Evolutionary conservation across 352 stramenopile genomes (phyloP).

Genomic region (Saprolegnia parasitica): DNA sequence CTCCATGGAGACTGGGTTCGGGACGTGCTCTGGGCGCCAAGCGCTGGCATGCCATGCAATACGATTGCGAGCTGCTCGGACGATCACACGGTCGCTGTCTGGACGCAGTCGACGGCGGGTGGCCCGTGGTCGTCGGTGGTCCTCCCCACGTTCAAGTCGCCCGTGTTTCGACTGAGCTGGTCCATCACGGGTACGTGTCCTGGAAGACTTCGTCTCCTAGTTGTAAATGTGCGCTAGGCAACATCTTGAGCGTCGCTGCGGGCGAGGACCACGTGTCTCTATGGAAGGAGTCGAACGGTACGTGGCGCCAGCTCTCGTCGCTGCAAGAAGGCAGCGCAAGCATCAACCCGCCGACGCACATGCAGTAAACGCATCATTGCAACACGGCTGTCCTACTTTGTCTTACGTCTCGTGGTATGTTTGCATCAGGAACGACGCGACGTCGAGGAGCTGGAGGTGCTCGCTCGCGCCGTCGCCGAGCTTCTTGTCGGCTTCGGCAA

Average conservation of each 20-base stretch:
- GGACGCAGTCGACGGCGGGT: slow-evolving; percentile 62
- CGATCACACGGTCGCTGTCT: slow-evolving; percentile 75
- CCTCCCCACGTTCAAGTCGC: slow-evolving; percentile 59
- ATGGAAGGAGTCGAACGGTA: slow-evolving; percentile 66
- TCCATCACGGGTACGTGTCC: slow-evolving; percentile 49
- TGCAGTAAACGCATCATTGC: not conserved
- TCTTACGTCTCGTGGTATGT: slow-evolving; percentile 40
- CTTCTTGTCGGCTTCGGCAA: slow-evolving; percentile 94
- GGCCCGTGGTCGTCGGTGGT: slow-evolving; percentile 60
- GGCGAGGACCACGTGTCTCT: slow-evolving; percentile 74
- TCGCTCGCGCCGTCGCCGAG: slow-evolving; percentile 96
- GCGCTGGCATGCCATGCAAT: slow-evolving; percentile 78
- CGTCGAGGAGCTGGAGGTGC: slow-evolving; percentile 94
- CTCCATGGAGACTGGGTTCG: slow-evolving; percentile 81
- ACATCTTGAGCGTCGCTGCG: slow-evolving; percentile 54
- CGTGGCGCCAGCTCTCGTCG: slow-evolving; percentile 67
- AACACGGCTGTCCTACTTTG: not conserved
- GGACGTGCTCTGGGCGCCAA: slow-evolving; percentile 77
- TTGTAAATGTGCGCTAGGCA: not conserved
- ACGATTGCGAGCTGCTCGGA: slow-evolving; percentile 75
- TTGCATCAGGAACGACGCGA: slow-evolving; percentile 84
- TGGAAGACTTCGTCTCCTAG: not conserved
- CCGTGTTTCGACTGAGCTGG: slow-evolving; percentile 82
- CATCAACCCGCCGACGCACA: not conserved
- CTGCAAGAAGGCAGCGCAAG: slow-evolving; percentile 63